Base-by-base conservation (phyloP, 495 filamentous ascomycete genomes). In the Aspergillus cristatus region DNA sequence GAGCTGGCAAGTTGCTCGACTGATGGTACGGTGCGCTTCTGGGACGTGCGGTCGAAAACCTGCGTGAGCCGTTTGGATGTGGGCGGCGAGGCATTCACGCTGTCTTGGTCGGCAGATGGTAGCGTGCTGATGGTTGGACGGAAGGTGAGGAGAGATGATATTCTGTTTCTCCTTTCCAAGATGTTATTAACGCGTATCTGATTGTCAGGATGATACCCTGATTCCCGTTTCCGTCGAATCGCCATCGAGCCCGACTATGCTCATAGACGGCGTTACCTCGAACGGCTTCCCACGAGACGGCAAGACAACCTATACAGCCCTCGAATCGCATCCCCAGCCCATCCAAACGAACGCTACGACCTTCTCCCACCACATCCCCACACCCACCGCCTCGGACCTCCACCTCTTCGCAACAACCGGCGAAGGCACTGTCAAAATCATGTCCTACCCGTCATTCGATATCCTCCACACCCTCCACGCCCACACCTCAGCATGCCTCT, bases 101-200 rank as follows among this genome's bases (percentile, higher is more conserved):
- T 94, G 37, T 82, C 80, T 5, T 98, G 91, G 88, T 76, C 73
- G 36, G 87, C 87, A n/a, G 82, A 91, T 52, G 93, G 93, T 3
- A 75, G 68, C 31, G 79, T 76, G 33, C 65, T 97, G 34, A 66
- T 94, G 6, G 88, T 85, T 29, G 91, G 91, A 16, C 84, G 79
- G 49, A 91, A 84, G 74, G 90, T 94, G 34, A 54, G 41, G 36
- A 37, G 13, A 31, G 16, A 10, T 24, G n/a, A 13, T 22, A 3
- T 16, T 18, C 30, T 14, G 6, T 28, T 25, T 14, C 17, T 16
- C 14, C 0, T 17, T 33, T 14, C 11, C 14, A 42, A 8, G 20
- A 13, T 16, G 22, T 18, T 35, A 30, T 37, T 25, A 12, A 28
- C 7, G 11, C 7, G 13, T 25, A 16, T 32, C 15, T n/a, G 26